Conservation (phyloP, 768 basidiomycete genomes). For the Rhizopogon roseolus region DNA sequence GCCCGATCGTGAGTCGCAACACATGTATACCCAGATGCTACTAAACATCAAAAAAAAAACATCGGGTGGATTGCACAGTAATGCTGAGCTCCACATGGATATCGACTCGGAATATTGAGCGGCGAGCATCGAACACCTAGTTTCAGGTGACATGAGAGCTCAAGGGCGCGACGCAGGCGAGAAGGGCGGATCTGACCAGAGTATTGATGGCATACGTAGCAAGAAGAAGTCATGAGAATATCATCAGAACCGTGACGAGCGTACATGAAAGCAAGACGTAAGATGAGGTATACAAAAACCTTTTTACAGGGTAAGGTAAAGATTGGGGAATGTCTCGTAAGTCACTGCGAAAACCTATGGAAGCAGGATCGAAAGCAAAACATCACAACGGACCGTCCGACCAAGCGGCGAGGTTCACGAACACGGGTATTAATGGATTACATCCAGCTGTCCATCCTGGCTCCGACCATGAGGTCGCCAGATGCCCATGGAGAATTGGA, state of each 20-base stretch:
- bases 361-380: conserved; percentile 15
- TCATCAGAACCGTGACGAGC: conserved; percentile 34
- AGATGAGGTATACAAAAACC: conserved; percentile 22
- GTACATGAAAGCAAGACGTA: conserved; percentile 31
- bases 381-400: conserved; percentile 36
- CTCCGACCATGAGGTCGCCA: conserved; percentile 46
- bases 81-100: background rate
- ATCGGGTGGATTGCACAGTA: too few species aligned
- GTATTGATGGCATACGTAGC: background rate
- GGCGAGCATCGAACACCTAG: background rate
- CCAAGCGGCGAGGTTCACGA: conserved; percentile 32
- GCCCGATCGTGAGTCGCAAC: background rate
- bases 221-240: conserved; percentile 33
- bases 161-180: background rate
- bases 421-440: conserved; percentile 12
- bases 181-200: background rate
- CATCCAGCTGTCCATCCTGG: conserved; percentile 51
- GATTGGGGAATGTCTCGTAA: conserved; percentile 7
- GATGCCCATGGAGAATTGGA: conserved; percentile 56
- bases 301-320: conserved; percentile 12
- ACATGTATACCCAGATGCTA: too few species aligned
- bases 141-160: background rate
- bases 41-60: too few species aligned
- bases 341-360: conserved; percentile 5
- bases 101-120: too few species aligned